Base-by-base conservation (phyloP, 2,329 filamentous ascomycete species). In the Elsinoe fawcettii region DNA sequence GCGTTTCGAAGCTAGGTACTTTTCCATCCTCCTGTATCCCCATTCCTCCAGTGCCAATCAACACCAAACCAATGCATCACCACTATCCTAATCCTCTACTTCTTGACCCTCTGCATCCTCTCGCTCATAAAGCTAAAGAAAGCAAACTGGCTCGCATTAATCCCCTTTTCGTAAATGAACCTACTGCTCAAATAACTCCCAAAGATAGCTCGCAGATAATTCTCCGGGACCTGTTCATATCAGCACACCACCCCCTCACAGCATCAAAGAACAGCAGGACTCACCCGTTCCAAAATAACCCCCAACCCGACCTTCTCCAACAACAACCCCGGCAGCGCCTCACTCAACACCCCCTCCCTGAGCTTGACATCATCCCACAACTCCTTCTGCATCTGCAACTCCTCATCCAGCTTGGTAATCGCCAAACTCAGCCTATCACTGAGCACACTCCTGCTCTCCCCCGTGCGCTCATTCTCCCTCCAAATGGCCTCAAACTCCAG, bases 401-500 rank as follows among this genome's bases (percentile, higher is more conserved):
- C 91, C 76, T 99, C 92, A 66, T 99, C 92, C 20, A 99, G 78
- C 73, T 86, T 86, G 63, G 63, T 65, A 43, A 59, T 59, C 8
- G 59, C 58, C 34, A 60, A 57, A 43, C 70, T 68, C 60, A 70
- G 71, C 63, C 73, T 72, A 57, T 86, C 83, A 63, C 90, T 95
- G 57, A 99, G 80, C n/a, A 91, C 83, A 60, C 90, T 95, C 61
- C 91, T 84, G 20, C 89, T 75, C 56, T 85, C 78, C 55, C 89
- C 88, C 1, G 88, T 96, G 69, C 85, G 74, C 73, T 93, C 84
- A 69, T 95, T 84, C 73, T 99, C 93, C 63, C 89, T 84, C 93
- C 93, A 99, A 75, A 99, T 95, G 43, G 93, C 93, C 75, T 99
- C 93, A 65, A 99, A 99, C 73, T 99, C 93, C 34, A 99, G 83